Percentiles rank a stretch among this genome's conserved stretches.
Conservation (phyloP, 1,284 basidiomycete genomes). For the Volvariella volvacea region DNA sequence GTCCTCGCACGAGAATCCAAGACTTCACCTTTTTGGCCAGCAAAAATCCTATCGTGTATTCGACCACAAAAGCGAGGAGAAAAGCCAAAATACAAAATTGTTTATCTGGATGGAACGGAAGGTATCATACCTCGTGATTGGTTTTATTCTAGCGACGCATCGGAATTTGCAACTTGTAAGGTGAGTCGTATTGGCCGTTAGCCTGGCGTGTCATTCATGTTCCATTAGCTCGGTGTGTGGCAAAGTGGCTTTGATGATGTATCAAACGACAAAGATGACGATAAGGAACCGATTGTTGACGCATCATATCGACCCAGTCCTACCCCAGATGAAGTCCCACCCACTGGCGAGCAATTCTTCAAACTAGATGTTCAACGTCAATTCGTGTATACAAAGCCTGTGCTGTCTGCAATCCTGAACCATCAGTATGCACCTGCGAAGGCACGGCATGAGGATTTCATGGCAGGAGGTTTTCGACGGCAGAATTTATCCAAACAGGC, state of each 20-base stretch:
- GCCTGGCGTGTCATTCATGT: too few relatives aligned
- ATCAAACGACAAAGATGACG: constrained; percentile 36
- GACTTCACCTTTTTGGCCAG: constrained; percentile 55
- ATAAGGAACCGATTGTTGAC: constrained; percentile 12
- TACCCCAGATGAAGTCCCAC: constrained; percentile 28
- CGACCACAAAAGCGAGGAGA: constrained; percentile 32
- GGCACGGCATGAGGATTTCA: constrained; percentile 42
- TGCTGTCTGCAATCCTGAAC: constrained; percentile 51
- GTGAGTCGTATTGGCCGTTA: too few relatives aligned
- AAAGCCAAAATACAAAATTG: constrained; percentile 38
- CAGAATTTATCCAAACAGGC: constrained; percentile 38
- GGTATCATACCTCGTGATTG: constrained; percentile 32
- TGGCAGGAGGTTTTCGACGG: constrained; percentile 48
- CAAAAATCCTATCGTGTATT: constrained; percentile 46
- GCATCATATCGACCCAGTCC: constrained; percentile 23
- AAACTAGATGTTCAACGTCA: constrained; percentile 48
- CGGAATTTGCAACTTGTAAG: constrained; percentile 52
- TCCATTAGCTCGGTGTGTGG: constrained; percentile 45
- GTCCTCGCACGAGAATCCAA: constrained; percentile 43
- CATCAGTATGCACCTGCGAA: constrained; percentile 47
- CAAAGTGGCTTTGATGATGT: constrained; percentile 37
- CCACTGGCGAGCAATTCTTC: constrained; percentile 32
- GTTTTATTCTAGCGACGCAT: constrained; percentile 52
- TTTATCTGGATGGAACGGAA: constrained; percentile 47
- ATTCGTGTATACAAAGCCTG: constrained; percentile 56